Conservation (phyloP, 768 basidiomycete genomes). For the Auriscalpium vulgare region DNA sequence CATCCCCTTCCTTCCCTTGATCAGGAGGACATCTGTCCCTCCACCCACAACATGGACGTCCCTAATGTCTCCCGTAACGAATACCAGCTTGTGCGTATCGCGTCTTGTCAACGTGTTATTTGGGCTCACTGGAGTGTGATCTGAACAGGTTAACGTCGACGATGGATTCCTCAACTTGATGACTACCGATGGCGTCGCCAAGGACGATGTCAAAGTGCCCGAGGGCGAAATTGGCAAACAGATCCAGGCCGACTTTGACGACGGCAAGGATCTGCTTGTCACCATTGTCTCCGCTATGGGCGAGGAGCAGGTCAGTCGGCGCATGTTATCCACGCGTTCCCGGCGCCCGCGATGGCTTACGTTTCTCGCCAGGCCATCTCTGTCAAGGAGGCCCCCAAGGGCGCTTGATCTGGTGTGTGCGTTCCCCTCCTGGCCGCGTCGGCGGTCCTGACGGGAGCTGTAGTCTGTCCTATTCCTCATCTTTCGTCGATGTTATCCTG, state of each 20-base stretch:
- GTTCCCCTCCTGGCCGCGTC: neutral
- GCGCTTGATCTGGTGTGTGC: constrained; percentile 18
- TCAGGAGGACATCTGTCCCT: constrained; percentile 90
- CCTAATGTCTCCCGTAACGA: constrained; percentile 88
- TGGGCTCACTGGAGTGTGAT: neutral
- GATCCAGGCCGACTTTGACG: constrained; percentile 67
- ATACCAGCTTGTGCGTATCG: constrained; percentile 69
- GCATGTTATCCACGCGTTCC: constrained; percentile 7
- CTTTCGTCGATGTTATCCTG: constrained; percentile 2
- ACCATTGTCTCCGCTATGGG: constrained; percentile 86
- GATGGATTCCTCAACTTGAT: constrained; percentile 96
- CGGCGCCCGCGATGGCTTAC: neutral
- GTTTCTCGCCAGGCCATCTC: constrained; percentile 55
- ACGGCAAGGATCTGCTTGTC: constrained; percentile 80
- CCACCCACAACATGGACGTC: constrained; percentile 99
- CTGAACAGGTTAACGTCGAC: constrained; percentile 70
- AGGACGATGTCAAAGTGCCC: constrained; percentile 93
- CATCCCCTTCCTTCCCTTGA: neutral
- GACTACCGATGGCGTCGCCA: constrained; percentile 66
- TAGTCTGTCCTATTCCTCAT: neutral
- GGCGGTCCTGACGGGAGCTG: neutral
- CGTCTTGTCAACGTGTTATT: neutral
- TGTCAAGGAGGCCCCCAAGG: constrained; percentile 83
- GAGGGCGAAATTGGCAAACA: constrained; percentile 73
- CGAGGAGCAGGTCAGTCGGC: constrained; percentile 64